These are phyloP conservation scores for Rhodotorula toruloides DNA, from an alignment of 768 basidiomycete species.

Conservation along the genomic window DNA sequence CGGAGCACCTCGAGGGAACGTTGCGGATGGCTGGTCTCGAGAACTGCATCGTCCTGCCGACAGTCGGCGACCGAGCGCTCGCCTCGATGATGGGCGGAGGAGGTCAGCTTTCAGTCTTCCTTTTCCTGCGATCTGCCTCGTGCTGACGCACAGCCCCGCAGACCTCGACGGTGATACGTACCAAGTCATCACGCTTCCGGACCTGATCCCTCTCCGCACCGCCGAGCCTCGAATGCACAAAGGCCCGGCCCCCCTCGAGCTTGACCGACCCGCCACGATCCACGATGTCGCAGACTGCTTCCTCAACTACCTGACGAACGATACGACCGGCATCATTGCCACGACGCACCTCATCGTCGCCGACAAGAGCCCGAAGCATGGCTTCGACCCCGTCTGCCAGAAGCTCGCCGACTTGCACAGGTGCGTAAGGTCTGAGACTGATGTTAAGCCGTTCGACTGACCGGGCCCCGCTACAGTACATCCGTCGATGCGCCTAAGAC, in stretches of 20 bases:
- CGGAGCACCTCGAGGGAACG: too few relatives aligned
- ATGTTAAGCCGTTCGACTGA: neutral
- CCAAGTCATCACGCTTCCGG: slow-evolving; percentile 15
- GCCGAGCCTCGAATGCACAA: slow-evolving; percentile 1
- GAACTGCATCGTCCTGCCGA: slow-evolving; percentile 35
- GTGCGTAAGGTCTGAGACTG: neutral
- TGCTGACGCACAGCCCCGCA: neutral
- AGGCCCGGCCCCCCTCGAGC: neutral
- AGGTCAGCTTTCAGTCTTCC: neutral
- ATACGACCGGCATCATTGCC: slow-evolving; percentile 15
- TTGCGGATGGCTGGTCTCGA: neutral
- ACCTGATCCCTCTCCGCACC: neutral
- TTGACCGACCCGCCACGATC: slow-evolving; percentile 3
- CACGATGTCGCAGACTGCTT: slow-evolving; percentile 7
- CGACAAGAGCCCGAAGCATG: neutral
- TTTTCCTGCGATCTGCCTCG: neutral
- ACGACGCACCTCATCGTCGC: slow-evolving; percentile 14
- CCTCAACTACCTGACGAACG: neutral
- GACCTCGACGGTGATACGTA: slow-evolving; percentile 25
- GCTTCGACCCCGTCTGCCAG: neutral
- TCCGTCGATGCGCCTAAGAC: slow-evolving; percentile 21
- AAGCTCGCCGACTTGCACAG: slow-evolving; percentile 24
- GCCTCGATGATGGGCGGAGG: slow-evolving; percentile 30
- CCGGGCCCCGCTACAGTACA: neutral
- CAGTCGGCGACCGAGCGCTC: slow-evolving; percentile 6